Evolutionary conservation across 2,329 filamentous ascomycete genomes (phyloP).

Genomic region (Xenoacremonium recifei): DNA sequence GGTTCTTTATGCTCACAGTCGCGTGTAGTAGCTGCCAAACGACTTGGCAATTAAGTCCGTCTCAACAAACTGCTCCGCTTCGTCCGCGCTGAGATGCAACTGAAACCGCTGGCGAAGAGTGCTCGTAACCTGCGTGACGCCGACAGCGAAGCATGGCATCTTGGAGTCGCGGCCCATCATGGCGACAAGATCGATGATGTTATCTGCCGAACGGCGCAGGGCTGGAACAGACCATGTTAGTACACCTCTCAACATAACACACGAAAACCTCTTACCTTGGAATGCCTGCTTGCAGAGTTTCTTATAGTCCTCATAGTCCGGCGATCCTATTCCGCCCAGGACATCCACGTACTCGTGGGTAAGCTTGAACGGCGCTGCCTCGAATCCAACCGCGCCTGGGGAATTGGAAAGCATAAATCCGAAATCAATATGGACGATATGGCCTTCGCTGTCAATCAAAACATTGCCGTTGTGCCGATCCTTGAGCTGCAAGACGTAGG

Average conservation of each 20-base stretch:
- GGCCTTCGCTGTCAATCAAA: conserved; percentile 79
- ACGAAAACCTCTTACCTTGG: conserved; percentile 55
- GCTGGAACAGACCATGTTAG: conserved; percentile 46
- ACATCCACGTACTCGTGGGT: conserved; percentile 86
- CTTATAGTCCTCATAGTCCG: conserved; percentile 74
- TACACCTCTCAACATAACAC: neutral
- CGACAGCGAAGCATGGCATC: conserved; percentile 80
- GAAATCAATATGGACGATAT: conserved; percentile 87
- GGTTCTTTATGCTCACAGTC: conserved; percentile 64
- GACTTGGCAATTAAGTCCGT: conserved; percentile 77
- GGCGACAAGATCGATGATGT: conserved; percentile 77
- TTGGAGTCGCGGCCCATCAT: conserved; percentile 82
- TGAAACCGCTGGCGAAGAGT: conserved; percentile 74
- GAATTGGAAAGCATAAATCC: conserved; percentile 89
- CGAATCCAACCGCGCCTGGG: conserved; percentile 79
- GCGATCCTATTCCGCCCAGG: conserved; percentile 68
- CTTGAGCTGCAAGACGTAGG: conserved; percentile 80
- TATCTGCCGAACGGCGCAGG: conserved; percentile 73
- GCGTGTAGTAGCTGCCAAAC: conserved; percentile 82
- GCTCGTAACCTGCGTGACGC: conserved; percentile 67
- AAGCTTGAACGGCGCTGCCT: conserved; percentile 83
- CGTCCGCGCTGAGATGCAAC: conserved; percentile 77
- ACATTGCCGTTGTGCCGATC: conserved; percentile 87
- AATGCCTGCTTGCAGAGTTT: conserved; percentile 79
- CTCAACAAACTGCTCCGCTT: conserved; percentile 79